Evolutionary conservation across 345 rosid species (phyloP).

Genomic region (Brassica incana): DNA sequence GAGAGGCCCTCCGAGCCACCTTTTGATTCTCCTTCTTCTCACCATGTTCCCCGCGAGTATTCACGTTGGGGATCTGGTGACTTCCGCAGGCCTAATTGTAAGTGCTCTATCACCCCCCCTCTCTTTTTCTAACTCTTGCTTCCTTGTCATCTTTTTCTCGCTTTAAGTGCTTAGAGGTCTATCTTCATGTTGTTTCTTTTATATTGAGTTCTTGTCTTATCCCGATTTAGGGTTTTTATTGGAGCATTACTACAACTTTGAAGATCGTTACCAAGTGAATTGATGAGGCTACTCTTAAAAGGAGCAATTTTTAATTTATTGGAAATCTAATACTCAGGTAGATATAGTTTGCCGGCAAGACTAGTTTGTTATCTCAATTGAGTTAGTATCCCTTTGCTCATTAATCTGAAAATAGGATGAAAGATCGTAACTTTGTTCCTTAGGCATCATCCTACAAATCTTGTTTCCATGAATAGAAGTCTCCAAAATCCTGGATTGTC

Average conservation of each 20-base stretch:
- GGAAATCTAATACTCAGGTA: background rate
- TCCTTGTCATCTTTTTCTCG: background rate
- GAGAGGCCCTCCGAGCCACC: too few species aligned
- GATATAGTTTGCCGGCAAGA: background rate
- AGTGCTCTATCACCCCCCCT: background rate
- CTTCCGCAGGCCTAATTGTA: background rate
- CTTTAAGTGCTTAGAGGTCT: background rate
- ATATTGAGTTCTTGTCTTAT: background rate
- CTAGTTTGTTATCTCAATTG: constrained; percentile 1
- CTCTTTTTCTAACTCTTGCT: too few species aligned
- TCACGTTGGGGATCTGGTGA: constrained; percentile 47
- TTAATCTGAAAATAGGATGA: background rate
- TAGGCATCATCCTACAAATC: background rate
- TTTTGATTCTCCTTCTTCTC: too few species aligned
- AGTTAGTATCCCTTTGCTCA: background rate
- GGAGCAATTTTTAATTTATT: background rate
- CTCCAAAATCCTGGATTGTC: background rate
- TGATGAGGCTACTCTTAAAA: background rate
- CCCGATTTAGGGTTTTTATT: background rate
- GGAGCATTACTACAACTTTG: background rate
- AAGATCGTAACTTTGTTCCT: background rate
- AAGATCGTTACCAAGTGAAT: background rate
- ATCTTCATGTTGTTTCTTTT: background rate
- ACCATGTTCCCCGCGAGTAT: too few species aligned
- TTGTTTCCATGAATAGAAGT: constrained; percentile 4